Conservation (phyloP, 306 rosid genomes). For the Pyrus betulifolia region DNA sequence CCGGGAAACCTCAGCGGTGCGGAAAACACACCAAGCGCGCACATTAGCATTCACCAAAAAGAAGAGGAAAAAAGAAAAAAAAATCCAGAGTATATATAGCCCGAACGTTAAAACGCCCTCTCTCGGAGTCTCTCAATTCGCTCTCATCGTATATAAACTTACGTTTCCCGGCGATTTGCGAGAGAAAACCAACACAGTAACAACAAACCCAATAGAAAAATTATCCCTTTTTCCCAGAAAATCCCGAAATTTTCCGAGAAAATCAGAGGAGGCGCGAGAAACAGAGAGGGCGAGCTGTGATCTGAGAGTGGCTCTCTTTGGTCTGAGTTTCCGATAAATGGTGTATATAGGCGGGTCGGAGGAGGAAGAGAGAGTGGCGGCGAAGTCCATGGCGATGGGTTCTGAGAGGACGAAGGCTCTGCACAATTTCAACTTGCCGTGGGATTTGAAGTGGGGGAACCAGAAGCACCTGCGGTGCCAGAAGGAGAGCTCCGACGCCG, state of each 20-base stretch:
- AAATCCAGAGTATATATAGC: not conserved
- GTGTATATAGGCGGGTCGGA: conserved; percentile 37
- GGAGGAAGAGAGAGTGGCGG: conserved; percentile 7
- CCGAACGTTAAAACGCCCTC: conserved; percentile 75
- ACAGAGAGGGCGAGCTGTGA: conserved; percentile 10
- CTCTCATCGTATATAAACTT: conserved; percentile 23
- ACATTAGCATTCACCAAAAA: not conserved
- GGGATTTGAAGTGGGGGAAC: conserved; percentile 77
- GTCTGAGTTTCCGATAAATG: conserved; percentile 27
- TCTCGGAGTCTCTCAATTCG: conserved; percentile 2
- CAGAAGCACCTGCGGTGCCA: conserved; percentile 69
- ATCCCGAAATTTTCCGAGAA: not conserved
- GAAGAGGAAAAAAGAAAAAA: not conserved
- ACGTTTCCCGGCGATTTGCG: conserved; percentile 44
- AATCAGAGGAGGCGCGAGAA: not conserved
- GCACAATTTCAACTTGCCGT: conserved; percentile 81
- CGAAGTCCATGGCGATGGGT: conserved; percentile 52
- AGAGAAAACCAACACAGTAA: conserved; percentile 1
- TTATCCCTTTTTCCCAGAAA: not conserved
- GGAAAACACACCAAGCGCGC: not conserved
- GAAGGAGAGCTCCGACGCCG: conserved; percentile 31
- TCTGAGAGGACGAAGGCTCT: conserved; percentile 71
- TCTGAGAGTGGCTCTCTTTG: conserved; percentile 2
- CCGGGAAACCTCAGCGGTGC: conserved; percentile 14
- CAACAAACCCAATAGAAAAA: not conserved